Conservation (phyloP, 1,284 basidiomycete species). For the Xerocomus amazonicus region DNA sequence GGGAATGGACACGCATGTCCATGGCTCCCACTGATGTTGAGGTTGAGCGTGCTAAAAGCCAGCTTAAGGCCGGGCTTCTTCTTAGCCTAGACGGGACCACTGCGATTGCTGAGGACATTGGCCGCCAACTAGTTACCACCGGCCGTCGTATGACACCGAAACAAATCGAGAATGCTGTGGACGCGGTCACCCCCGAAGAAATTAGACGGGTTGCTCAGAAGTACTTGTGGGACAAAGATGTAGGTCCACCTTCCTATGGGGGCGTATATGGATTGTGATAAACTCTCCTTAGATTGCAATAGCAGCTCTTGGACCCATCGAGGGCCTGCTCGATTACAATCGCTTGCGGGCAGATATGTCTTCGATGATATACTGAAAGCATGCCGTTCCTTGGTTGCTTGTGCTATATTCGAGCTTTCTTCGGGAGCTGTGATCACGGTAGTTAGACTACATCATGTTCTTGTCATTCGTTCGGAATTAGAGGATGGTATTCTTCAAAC, state of each 20-base stretch:
- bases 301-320: constrained; percentile 80
- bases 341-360: constrained; percentile 80
- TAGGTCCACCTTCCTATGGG: constrained; percentile 37
- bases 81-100: constrained; percentile 93
- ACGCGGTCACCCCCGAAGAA: constrained; percentile 85
- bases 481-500: constrained; percentile 14
- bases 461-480: constrained; percentile 21
- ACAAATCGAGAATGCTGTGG: constrained; percentile 92
- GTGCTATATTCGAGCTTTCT: neutral
- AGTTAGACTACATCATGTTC: constrained; percentile 20
- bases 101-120: constrained; percentile 97
- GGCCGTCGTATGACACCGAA: constrained; percentile 88
- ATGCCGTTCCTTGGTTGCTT: neutral
- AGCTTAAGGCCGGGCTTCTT: constrained; percentile 93
- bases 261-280: constrained; percentile 12
- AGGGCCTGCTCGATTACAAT: constrained; percentile 86
- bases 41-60: constrained; percentile 96
- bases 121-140: constrained; percentile 92
- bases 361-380: constrained; percentile 62
- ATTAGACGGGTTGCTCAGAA: constrained; percentile 94
- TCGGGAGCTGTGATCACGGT: constrained; percentile 7
- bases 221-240: constrained; percentile 96
- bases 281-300: constrained; percentile 59
- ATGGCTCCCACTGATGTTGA: constrained; percentile 81
- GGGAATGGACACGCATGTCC: constrained; percentile 97